Base-by-base conservation (phyloP, 345 rosid genomes). In the Iberis pinnata region DNA sequence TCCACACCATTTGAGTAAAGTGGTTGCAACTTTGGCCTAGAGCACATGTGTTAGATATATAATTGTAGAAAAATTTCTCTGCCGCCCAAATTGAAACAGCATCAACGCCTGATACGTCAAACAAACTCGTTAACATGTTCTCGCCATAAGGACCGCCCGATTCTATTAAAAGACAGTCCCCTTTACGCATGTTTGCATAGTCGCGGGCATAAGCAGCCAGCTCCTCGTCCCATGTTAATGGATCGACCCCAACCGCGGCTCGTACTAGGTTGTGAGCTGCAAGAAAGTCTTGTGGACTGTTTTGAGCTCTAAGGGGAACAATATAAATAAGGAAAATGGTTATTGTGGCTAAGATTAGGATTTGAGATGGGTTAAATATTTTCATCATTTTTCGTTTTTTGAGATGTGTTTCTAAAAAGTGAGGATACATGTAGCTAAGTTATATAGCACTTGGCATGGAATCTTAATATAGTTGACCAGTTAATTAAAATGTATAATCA, bases 1-100 rank as follows among this genome's bases (percentile, higher is more conserved):
- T 60, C 89, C 89, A 82, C 42, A 85, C 95, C 31, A 82, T 73
- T 49, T 84, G 94, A 12, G 89, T 84, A 45, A 81, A 84, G 55
- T 84, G 94, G 16, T 74, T 71, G 49, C 94, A 85, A 8, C 38
- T 49, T 41, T 68, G 14, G 8, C 54, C 56, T 4, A 53, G 12
- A 4, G 61, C 63, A 47, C 93, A 84, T 3, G 70, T 46, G 42
- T 80, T 87, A 2, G 85, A 47, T 16, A 12, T 1, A 50, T 80
- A 63, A 39, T 80, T 42, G 24, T 84, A 88, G 53, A 70, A 0
- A 7, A 6, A 32, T 68, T 68, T 50, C 66, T 81, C 93, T 1
- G 43, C 26, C 14, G 72, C 87, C 89, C 87, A 83, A 75, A 78
- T 0, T 12, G 56, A 18, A 27, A 83, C 86, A 0, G 86, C 89